phyloP scores from a whole-genome alignment of 139 green algal species.

The Monoraphidium neglectum region DNA sequence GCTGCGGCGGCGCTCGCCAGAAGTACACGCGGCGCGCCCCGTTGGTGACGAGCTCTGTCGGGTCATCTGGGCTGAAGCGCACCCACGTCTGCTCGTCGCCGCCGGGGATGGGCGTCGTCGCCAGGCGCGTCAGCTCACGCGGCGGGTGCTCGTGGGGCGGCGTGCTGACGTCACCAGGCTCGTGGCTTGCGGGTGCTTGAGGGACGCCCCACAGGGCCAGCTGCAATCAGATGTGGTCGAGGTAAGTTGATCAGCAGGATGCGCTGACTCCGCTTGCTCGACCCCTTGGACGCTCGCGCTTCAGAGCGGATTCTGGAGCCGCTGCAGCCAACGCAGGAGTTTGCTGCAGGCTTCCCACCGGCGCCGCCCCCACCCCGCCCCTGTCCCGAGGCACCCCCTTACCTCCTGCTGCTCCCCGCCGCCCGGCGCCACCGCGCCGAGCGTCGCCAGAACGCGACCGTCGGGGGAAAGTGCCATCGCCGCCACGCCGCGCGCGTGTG shows the following conservation, averaged over 20 bases:
- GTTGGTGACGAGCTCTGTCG: constrained; percentile 69
- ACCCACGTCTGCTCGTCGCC: constrained; percentile 62
- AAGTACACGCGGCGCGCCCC: constrained; percentile 67
- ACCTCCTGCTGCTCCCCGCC: constrained; percentile 22
- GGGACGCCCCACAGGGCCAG: constrained; percentile 46
- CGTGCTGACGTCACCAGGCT: background rate
- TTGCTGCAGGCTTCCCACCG: background rate
- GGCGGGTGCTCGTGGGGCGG: background rate
- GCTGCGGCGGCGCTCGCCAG: constrained; percentile 40
- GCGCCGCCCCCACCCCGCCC: too few relatives aligned
- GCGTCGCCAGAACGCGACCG: constrained; percentile 54
- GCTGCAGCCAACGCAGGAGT: constrained; percentile 4
- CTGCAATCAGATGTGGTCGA: constrained; percentile 5
- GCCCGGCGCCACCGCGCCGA: constrained; percentile 39
- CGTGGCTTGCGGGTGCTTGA: constrained; percentile 33
- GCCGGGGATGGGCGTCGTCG: constrained; percentile 34
- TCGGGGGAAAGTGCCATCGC: constrained; percentile 66
- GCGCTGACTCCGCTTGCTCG: too few relatives aligned
- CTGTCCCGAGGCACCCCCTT: background rate
- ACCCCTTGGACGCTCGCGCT: too few relatives aligned
- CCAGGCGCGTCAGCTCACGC: constrained; percentile 23
- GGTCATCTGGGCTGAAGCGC: constrained; percentile 59
- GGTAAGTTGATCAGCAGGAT: too few relatives aligned
- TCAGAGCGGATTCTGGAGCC: too few relatives aligned
- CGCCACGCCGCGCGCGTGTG: constrained; percentile 52